These are phyloP conservation scores for Osmanthus fragrans DNA, from an alignment of 257 asterid genomes.

Conservation along the genomic window DNA sequence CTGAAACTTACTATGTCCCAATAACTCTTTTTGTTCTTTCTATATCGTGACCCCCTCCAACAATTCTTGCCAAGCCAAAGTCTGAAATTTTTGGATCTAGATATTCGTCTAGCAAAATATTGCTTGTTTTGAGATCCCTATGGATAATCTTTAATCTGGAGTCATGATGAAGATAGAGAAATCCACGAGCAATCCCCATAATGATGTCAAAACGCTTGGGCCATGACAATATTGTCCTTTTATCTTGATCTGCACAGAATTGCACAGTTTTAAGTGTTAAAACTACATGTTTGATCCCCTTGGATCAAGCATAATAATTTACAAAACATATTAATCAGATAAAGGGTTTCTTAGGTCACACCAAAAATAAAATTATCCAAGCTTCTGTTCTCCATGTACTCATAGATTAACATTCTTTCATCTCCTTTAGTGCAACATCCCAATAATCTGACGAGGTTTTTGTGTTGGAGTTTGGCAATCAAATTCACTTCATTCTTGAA, in stretches of 20 bases:
- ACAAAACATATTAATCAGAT: background rate
- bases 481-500: constrained; percentile 22
- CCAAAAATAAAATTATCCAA: constrained; percentile 42
- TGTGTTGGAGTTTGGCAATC: constrained; percentile 51
- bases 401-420: constrained; percentile 46
- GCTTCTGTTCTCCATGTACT: constrained; percentile 40
- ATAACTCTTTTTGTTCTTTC: constrained; percentile 36
- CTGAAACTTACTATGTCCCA: constrained; percentile 36
- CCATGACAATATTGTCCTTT: constrained; percentile 30
- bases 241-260: constrained; percentile 25
- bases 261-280: background rate
- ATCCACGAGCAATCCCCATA: constrained; percentile 42
- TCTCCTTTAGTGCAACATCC: constrained; percentile 42
- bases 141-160: constrained; percentile 45
- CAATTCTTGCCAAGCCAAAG: constrained; percentile 45
- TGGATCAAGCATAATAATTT: background rate
- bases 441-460: constrained; percentile 42
- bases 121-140: constrained; percentile 47
- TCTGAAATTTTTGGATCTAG: constrained; percentile 43
- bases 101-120: constrained; percentile 34
- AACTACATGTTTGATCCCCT: background rate
- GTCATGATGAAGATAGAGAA: constrained; percentile 45
- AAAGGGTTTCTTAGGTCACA: background rate
- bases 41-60: constrained; percentile 24
- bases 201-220: constrained; percentile 42